Conservation (phyloP, 202 grass and related monocot genomes). For the Setaria italica region DNA sequence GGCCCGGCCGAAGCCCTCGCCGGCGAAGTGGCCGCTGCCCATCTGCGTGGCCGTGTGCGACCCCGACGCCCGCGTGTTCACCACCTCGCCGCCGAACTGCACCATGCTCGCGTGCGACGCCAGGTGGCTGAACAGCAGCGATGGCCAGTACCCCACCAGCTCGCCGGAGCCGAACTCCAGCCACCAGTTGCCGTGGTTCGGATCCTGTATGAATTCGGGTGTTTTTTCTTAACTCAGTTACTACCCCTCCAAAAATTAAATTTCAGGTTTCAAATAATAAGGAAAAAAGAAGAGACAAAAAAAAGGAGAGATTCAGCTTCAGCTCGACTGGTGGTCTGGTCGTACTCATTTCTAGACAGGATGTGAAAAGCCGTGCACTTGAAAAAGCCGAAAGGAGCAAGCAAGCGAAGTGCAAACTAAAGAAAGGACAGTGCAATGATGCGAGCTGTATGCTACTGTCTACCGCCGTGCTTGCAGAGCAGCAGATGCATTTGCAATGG, state of each 20-base stretch:
- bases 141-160: slow-evolving; percentile 88
- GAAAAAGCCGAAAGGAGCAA: not conserved
- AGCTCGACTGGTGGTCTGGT: not conserved
- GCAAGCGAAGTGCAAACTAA: not conserved
- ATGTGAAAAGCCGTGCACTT: slow-evolving; percentile 41
- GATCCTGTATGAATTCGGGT: slow-evolving; percentile 47
- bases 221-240: too few species aligned
- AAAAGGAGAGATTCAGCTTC: not conserved
- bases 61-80: slow-evolving; percentile 63
- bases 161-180: slow-evolving; percentile 82
- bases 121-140: slow-evolving; percentile 83
- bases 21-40: slow-evolving; percentile 82
- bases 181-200: slow-evolving; percentile 96
- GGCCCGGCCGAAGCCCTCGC: slow-evolving; percentile 64
- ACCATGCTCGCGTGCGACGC: slow-evolving; percentile 84
- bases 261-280: too few species aligned
- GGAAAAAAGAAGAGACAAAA: not conserved
- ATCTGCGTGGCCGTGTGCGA: slow-evolving; percentile 83
- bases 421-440: slow-evolving; percentile 45
- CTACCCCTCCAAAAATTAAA: too few species aligned
- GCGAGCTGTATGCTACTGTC: not conserved
- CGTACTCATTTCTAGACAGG: not conserved
- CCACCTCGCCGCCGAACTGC: slow-evolving; percentile 89
- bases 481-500: not conserved
- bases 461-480: not conserved